phyloP scores from a whole-genome alignment of 1,284 basidiomycete species.

The Melanopsichium pennsylvanicum region DNA sequence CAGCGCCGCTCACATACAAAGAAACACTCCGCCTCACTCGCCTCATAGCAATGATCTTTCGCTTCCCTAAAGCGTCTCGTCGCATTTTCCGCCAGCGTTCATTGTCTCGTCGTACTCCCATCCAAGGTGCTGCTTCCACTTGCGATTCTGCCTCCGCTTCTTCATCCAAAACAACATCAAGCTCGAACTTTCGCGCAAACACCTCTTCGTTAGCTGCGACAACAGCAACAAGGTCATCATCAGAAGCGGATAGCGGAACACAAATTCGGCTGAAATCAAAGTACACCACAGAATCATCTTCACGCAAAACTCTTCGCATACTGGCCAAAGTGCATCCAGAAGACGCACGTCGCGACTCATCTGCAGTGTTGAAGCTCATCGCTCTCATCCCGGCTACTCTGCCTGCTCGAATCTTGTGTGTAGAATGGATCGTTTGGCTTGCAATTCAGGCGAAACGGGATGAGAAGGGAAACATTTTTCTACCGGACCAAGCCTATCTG shows the following conservation, averaged over 20 bases:
- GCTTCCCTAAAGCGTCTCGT: slow-evolving; percentile 34
- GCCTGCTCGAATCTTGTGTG: slow-evolving; percentile 4
- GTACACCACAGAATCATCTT: slow-evolving; percentile 2
- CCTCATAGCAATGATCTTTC: slow-evolving; percentile 36
- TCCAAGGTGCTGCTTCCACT: neutral
- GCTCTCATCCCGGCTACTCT: slow-evolving; percentile 28
- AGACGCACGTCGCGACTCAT: slow-evolving; percentile 12
- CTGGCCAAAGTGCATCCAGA: slow-evolving; percentile 20
- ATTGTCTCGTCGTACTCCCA: neutral
- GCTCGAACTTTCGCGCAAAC: too few relatives aligned
- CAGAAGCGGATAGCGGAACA: too few relatives aligned
- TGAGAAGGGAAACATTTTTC: slow-evolving; percentile 24
- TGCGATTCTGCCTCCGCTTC: neutral
- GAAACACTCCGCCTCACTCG: slow-evolving; percentile 37
- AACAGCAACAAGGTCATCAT: too few relatives aligned
- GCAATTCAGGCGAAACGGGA: slow-evolving; percentile 26
- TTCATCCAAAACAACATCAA: slow-evolving; percentile 1
- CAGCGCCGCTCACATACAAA: slow-evolving; percentile 29
- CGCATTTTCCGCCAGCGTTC: slow-evolving; percentile 15
- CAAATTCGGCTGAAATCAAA: slow-evolving; percentile 31
- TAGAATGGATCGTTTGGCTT: slow-evolving; percentile 11
- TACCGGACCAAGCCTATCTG: slow-evolving; percentile 13
- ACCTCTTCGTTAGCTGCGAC: too few relatives aligned
- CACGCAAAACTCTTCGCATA: slow-evolving; percentile 18
- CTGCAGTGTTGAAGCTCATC: slow-evolving; percentile 19